Evolutionary conservation across 805 yeast species (phyloP), one percentile per base, ranked within the genome.

Genomic region (Maudiozyma pseudohumilis): DNA sequence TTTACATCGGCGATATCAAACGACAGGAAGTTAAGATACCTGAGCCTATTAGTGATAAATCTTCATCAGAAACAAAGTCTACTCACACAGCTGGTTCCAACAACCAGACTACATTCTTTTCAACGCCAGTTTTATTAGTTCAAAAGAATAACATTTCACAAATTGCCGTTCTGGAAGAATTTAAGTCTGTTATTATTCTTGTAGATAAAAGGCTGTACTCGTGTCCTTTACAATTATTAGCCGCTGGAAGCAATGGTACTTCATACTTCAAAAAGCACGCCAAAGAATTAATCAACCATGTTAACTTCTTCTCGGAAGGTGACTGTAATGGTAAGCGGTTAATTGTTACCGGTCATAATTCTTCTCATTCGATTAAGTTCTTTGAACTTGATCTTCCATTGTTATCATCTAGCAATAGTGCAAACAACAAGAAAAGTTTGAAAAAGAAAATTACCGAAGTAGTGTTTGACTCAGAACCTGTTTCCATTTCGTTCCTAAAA

Each of bases 101-200:
- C 66, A 73, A 76, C 36, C 63, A 68, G 0, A 64, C 71, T 7
- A 66, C 66, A 34, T 69, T 72, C 33, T 78, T 79, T 34, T 71
- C 81, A 1, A 77, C 75, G 34, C 96, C 96, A 2, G 72, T 77
- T 9, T 75, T 79, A 64, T 75, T 87, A 15, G 74, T 92, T 20
- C 70, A 79, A 35, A 80, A 80, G 50, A 68, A 74, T 30, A 83
- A 83, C 46, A 85, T 92, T 15, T 76, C 87, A 1, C 98, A 92
- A 58, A 69, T 88, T 41, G 96, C 89, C 48, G 94, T 87, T 1
- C 63, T 92, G 47, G 96, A 88, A 44, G 96, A 87, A 58, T 88
- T 87, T 56, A 83, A 84, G 43, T 80, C 88, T 34, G 63, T 92
- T 21, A 65, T 92, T 45, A 78, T 86, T 6, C 66, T 92, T 39